Base-by-base conservation (phyloP, 108 stramenopile genomes). In the Discostella pseudostelligera region DNA sequence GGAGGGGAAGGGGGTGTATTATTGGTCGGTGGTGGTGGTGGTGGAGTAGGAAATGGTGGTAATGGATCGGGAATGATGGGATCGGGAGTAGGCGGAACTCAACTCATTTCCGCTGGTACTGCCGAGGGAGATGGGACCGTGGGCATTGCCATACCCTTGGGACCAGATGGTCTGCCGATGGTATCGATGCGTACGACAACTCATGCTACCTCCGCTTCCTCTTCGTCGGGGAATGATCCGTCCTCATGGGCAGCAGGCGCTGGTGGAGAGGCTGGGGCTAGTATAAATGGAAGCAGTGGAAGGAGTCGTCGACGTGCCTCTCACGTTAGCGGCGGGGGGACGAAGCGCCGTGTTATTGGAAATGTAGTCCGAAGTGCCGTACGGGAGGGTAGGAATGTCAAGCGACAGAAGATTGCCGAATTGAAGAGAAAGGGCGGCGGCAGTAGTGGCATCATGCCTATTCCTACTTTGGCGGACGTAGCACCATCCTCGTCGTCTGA, bases 261-360 rank as follows among this genome's bases (percentile, higher is more conserved):
- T 3, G 59, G 69, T 20, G 39, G 61, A 42, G 43, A 28, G n/a
- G 56, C 39, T 10, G 39, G 36, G 8, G 39, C 43, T 17, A 37
- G 10, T 36, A 21, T 28, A 0, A 17, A 48, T n/a, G 54, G 48
- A 40, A 17, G n/a, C n/a, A n/a, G 29, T 35, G 39, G 42, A 47
- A 40, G 25, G 45, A 50, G 37, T 21, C 8, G 62, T 13, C 21
- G 39, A 32, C 39, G 63, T 36, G 50, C 28, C 17, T 24, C 55
- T 3, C 25, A 25, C 11, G 29, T 19, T 11, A 14, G 51, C 20
- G 60, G 60, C 12, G 55, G 43, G n/a, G 40, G 36, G 17, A 93
- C 88, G 16, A 93, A 90, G 47, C 80, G 92, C 16, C 87, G 84
- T 51, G 86, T 84, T 1, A 89, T 93, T 59, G 84, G 85, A 22